Evolutionary conservation across 176 grass and related monocot species (phyloP), one percentile per base, ranked within the genome.

Genomic region (Phoenix roebelenii): DNA sequence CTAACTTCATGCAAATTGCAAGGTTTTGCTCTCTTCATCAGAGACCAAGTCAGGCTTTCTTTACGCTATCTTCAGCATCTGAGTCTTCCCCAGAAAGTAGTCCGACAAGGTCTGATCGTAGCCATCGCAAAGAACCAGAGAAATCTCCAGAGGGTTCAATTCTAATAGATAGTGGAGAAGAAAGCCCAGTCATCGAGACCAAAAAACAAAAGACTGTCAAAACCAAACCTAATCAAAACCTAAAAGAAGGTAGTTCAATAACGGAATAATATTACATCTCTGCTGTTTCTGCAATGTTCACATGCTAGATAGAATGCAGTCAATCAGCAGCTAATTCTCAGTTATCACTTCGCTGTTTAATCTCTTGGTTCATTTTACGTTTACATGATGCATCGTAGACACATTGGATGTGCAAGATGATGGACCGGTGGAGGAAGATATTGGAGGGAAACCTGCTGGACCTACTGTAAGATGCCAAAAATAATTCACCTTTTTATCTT

Each of bases 51-150:
- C 65, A 55, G 15, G 63, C 32, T 56, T 32, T 73, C 1, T 62
- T 88, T 67, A 73, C 82, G 75, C 74, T 91, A 65, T 83, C 83
- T 59, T 96, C 83, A 19, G 75, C 69, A 20, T 96, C 87, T 25
- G 87, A 85, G 65, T 35, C 25, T 29, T 97, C 87, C 9, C 63
- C 44, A 70, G 84, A 75, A 69, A 79, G 65, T 17, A 79, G 82
- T 52, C 78, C 82, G 55, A 61, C 35, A 58, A 76, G 72, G 14
- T 51, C 78, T 26, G 48, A 39, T 71, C 49, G 56, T 73, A 63
- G 71, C 63, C 52, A 5, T 20, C 54, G 57, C 19, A 32, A 49
- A 69, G 54, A 76, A 54, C 26, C 73, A 66, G n/a, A 54, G 14
- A 72, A 39, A 57, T 52, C 24, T 63, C 30, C 63, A 57, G 59